Evolutionary conservation across 306 rosid species (phyloP).

Genomic region (Cyamopsis tetragonoloba): DNA sequence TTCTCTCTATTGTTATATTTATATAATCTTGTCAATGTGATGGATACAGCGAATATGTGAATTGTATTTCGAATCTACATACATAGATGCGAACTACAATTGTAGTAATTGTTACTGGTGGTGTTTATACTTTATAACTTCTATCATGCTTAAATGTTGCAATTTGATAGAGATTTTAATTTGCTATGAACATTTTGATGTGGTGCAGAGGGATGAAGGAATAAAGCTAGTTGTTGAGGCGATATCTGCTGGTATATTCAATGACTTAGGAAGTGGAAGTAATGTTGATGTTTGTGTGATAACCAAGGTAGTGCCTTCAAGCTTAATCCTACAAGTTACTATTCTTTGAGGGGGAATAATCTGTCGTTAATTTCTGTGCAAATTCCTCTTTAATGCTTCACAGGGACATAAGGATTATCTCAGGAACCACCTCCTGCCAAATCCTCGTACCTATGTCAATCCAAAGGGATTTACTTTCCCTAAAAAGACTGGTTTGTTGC

Average conservation of each 20-base stretch:
- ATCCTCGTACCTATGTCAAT: constrained; percentile 81
- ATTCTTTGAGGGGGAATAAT: constrained; percentile 10
- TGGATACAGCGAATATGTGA: background rate
- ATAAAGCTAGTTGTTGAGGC: constrained; percentile 72
- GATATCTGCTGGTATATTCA: constrained; percentile 87
- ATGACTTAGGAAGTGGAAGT: constrained; percentile 98
- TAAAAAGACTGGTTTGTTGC: constrained; percentile 72
- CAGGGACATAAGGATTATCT: constrained; percentile 94
- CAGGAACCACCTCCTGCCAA: constrained; percentile 79
- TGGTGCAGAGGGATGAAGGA: constrained; percentile 79
- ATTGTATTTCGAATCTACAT: background rate
- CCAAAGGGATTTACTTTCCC: constrained; percentile 59
- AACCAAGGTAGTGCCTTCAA: constrained; percentile 68
- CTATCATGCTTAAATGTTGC: background rate
- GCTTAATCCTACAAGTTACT: background rate
- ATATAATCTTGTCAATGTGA: background rate
- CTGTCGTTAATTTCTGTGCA: background rate
- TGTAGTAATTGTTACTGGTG: background rate
- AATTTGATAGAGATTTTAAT: background rate
- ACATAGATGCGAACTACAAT: background rate
- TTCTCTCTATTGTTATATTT: background rate
- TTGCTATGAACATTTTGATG: constrained; percentile 1
- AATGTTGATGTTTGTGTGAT: constrained; percentile 91
- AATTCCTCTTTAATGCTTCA: constrained; percentile 9
- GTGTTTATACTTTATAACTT: constrained; percentile 13